Evolutionary conservation across 2,329 filamentous ascomycete species (phyloP).

Genomic region (Paraconiothyrium brasiliense): DNA sequence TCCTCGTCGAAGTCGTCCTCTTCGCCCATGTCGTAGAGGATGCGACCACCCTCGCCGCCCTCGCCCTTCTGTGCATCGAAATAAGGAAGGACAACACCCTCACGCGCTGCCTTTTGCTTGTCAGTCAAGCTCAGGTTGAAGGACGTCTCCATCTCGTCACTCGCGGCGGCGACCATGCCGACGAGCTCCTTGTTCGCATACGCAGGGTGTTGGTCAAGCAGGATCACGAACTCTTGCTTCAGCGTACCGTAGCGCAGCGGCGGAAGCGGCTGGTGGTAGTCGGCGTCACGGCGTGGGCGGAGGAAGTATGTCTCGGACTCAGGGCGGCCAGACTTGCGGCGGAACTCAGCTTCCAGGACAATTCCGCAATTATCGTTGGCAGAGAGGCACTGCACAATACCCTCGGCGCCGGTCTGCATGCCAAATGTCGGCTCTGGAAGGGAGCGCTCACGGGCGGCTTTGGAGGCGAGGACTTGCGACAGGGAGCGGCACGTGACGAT

Average conservation of each 20-base stretch:
- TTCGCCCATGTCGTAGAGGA: constrained; percentile 94
- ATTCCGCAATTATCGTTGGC: constrained; percentile 65
- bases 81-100: constrained; percentile 91
- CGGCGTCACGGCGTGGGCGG: constrained; percentile 25
- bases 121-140: constrained; percentile 90
- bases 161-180: constrained; percentile 35
- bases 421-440: constrained; percentile 81
- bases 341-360: constrained; percentile 85
- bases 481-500: constrained; percentile 79
- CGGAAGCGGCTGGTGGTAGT: constrained; percentile 27
- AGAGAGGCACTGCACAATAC: constrained; percentile 74
- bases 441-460: constrained; percentile 79
- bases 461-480: constrained; percentile 75
- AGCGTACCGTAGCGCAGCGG: constrained; percentile 42
- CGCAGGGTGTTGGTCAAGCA: constrained; percentile 78
- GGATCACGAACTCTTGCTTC: constrained; percentile 61
- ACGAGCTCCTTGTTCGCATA: constrained; percentile 29
- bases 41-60: constrained; percentile 86
- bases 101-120: constrained; percentile 84
- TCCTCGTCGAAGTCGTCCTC: constrained; percentile 98
- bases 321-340: constrained; percentile 81
- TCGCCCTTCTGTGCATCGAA: constrained; percentile 89
- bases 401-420: constrained; percentile 78
- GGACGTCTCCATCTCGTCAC: constrained; percentile 64
- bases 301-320: constrained; percentile 75